Conservation (phyloP, 306 rosid genomes). For the Crotalaria pallida region DNA sequence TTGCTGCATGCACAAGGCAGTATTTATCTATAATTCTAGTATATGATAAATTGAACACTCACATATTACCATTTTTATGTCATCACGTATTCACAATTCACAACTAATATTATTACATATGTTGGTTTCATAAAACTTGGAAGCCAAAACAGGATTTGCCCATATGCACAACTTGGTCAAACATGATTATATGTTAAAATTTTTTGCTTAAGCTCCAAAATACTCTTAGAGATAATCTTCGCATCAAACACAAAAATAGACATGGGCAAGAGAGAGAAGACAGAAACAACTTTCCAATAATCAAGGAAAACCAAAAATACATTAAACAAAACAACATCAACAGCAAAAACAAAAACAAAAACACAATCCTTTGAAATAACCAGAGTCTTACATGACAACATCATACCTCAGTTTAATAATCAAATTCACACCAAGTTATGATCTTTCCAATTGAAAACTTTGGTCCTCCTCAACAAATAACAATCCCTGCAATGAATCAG, state of each 20-base stretch:
- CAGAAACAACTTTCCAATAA: no score
- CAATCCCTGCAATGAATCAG: no score
- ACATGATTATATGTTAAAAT: no score
- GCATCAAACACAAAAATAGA: not conserved
- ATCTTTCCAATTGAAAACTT: no score
- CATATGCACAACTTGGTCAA: constrained; percentile 8
- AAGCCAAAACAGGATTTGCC: not conserved
- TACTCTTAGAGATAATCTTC: not conserved
- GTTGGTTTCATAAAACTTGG: not conserved
- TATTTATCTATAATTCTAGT: no score
- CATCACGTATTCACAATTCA: not conserved
- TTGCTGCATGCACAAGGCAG: no score
- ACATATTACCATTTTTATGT: not conserved
- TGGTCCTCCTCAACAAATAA: no score
- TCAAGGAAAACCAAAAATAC: not conserved
- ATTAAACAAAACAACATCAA: no score
- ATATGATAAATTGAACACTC: not conserved
- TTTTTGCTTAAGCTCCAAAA: no score
- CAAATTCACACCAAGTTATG: no score
- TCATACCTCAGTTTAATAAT: constrained; percentile 24
- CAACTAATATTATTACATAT: not conserved
- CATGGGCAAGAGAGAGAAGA: not conserved
- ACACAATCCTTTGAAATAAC: constrained; percentile 4
- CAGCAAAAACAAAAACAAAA: not conserved
- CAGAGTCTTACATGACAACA: constrained; percentile 11